These are phyloP conservation scores for Suillus weaverae DNA, from an alignment of 768 basidiomycete species.

Conservation along the genomic window DNA sequence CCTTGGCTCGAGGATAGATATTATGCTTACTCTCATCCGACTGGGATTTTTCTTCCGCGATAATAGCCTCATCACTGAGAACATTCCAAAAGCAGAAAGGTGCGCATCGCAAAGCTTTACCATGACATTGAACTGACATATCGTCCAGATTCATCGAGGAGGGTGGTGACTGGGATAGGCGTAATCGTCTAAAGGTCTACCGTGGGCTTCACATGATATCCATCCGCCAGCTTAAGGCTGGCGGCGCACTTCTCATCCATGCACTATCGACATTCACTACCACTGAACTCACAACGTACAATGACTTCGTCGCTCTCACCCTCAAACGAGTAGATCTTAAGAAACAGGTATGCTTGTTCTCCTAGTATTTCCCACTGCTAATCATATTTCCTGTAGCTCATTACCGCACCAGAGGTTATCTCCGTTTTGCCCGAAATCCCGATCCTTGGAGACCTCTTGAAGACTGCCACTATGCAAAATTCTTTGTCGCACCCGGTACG, in stretches of 20 bases:
- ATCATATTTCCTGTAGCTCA: conserved; percentile 52
- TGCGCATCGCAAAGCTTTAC: conserved; percentile 38
- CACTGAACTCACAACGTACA: conserved; percentile 82
- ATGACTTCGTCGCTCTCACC: conserved; percentile 83
- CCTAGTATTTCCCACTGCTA: neutral
- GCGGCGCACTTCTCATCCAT: conserved; percentile 83
- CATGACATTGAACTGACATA: neutral
- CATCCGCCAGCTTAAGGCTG: conserved; percentile 87
- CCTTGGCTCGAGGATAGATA: conserved; percentile 90
- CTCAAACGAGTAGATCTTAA: conserved; percentile 85
- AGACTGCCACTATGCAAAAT: conserved; percentile 94
- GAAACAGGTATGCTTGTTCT: conserved; percentile 63
- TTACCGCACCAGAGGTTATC: conserved; percentile 83
- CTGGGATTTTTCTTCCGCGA: conserved; percentile 91
- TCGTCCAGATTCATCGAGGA: conserved; percentile 77
- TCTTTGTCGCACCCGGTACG: conserved; percentile 68
- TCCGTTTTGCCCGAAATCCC: conserved; percentile 83
- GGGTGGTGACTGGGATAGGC: conserved; percentile 97
- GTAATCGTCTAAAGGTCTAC: conserved; percentile 97
- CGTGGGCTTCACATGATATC: conserved; percentile 81
- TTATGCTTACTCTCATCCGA: conserved; percentile 83
- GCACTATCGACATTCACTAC: conserved; percentile 95
- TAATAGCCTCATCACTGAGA: conserved; percentile 62
- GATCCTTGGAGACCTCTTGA: conserved; percentile 76
- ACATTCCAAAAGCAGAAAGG: conserved; percentile 82